A percentile compares a stretch with the other conserved stretches of the same genome.
Evolutionary conservation across 352 stramenopile species (phyloP).

Genomic region (Phytophthora pini): DNA sequence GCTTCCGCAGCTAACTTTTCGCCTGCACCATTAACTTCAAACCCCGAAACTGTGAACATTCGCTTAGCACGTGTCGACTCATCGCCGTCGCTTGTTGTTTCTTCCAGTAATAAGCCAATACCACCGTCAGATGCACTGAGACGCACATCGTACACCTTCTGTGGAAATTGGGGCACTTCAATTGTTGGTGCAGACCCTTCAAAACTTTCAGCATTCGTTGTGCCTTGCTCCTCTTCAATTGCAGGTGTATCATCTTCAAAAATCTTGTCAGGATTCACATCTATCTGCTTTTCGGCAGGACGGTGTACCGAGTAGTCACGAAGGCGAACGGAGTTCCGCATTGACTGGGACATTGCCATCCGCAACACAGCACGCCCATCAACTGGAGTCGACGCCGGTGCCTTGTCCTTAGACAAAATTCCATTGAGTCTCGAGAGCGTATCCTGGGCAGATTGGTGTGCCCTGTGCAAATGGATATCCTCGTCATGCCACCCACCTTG

Average conservation of each 20-base stretch:
- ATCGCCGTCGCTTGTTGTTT: constrained; percentile 15
- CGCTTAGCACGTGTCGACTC: constrained; percentile 11
- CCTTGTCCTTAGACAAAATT: constrained; percentile 57
- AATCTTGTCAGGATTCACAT: constrained; percentile 73
- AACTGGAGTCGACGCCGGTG: constrained; percentile 24
- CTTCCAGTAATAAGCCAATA: constrained; percentile 67
- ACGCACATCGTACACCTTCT: constrained; percentile 60
- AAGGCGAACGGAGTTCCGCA: constrained; percentile 57
- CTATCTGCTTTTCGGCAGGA: constrained; percentile 36
- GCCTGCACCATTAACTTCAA: constrained; percentile 70
- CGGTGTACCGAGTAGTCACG: constrained; percentile 66
- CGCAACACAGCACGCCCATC: constrained; percentile 37
- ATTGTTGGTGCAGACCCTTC: neutral
- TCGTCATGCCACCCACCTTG: constrained; percentile 51
- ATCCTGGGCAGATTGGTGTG: constrained; percentile 68
- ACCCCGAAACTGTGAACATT: constrained; percentile 59
- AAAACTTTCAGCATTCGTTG: neutral
- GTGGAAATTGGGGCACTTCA: constrained; percentile 22
- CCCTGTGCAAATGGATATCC: constrained; percentile 55
- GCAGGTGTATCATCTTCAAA: constrained; percentile 54
- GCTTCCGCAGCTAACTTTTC: constrained; percentile 73
- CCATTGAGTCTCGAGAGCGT: constrained; percentile 69
- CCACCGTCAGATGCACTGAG: constrained; percentile 75
- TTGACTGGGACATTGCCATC: constrained; percentile 67
- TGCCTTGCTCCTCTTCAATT: constrained; percentile 15